Evolutionary conservation across 2,329 filamentous ascomycete species (phyloP), one percentile per base, ranked within the genome.

Genomic region (Fusarium sp.): DNA sequence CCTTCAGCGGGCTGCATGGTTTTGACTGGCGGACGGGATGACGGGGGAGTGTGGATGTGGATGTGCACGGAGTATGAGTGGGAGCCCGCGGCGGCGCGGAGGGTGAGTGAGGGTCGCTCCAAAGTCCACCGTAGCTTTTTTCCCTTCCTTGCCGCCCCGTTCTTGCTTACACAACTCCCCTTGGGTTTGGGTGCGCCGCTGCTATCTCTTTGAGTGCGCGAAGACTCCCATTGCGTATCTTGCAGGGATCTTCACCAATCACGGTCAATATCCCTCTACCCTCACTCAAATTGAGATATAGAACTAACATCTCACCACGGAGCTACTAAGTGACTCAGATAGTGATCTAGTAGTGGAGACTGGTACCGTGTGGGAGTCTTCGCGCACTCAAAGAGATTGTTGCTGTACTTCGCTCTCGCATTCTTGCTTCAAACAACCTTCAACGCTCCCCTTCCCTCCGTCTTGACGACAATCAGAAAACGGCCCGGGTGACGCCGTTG

Each of bases 111-210:
- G 50, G 72, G 66, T 60, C 63, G 57, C 54, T 72, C 64, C 67
- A 77, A 77, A 78, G 76, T 77, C 77, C 77, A 79, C 77, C 74
- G 77, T 78, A 79, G 75, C 76, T 77, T 78, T 57, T 78, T 78
- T 74, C 69, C 69, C 71, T 71, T 73, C 69, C 71, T 70, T 73
- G 71, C 70, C 72, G 77, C 73, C 75, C 77, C 65, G 65, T 72
- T 79, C 72, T 74, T 79, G 77, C 77, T 79, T 79, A 79, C 77
- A 79, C 77, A 79, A 79, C 65, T 76, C 73, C 73, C 68, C 71
- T 57, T 37, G 31, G 22, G 31, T 22, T 57, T 37, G 31, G 22
- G 31, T 22, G 33, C 31, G 54, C 31, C 31, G 52, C 52, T 56
- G 29, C 52, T 56, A 31, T n/a, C n/a, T n/a, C n/a, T n/a, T n/a